Percentiles rank a stretch among this genome's conserved stretches.
Evolutionary conservation across 225 moss, liverwort and hornwort species (phyloP).

Genomic region (Marchantia polymorpha): DNA sequence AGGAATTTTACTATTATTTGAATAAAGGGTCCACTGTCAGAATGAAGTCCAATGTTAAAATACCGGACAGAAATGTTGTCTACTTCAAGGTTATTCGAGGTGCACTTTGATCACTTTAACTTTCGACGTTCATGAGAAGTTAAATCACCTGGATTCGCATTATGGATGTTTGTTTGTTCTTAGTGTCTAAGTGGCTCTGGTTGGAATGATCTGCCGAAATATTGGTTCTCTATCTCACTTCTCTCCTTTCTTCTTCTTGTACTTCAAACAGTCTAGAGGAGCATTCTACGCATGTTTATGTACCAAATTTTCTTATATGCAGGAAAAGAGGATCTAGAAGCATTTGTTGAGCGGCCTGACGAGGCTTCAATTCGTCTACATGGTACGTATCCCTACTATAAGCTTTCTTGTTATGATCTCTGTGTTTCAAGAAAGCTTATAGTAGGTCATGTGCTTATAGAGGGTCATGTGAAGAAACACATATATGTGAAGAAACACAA

Average conservation of each 20-base stretch:
- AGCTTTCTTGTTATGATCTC: neutral
- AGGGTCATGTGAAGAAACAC: too few relatives aligned
- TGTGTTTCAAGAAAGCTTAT: too few relatives aligned
- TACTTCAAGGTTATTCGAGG: slow-evolving; percentile 37
- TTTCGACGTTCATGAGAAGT: neutral
- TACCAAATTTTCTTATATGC: neutral
- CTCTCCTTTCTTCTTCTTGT: too few relatives aligned
- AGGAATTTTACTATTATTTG: slow-evolving; percentile 40
- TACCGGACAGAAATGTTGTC: slow-evolving; percentile 5
- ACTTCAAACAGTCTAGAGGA: too few relatives aligned
- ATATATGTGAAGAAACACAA: too few relatives aligned
- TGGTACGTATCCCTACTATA: slow-evolving; percentile 17
- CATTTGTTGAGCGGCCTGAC: slow-evolving; percentile 22
- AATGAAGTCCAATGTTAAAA: slow-evolving; percentile 15
- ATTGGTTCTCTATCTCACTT: too few relatives aligned
- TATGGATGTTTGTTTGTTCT: neutral
- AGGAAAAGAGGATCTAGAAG: slow-evolving; percentile 29
- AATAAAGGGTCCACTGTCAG: slow-evolving; percentile 38
- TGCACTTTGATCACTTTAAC: neutral
- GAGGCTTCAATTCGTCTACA: slow-evolving; percentile 16
- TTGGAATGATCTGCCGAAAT: too few relatives aligned
- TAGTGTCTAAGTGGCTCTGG: neutral
- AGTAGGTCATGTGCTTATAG: too few relatives aligned
- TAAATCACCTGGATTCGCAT: neutral
- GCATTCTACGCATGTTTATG: too few relatives aligned